These are phyloP conservation scores for Hypomontagnella submonticulosa DNA, from an alignment of 495 filamentous ascomycete species.

Conservation along the genomic window DNA sequence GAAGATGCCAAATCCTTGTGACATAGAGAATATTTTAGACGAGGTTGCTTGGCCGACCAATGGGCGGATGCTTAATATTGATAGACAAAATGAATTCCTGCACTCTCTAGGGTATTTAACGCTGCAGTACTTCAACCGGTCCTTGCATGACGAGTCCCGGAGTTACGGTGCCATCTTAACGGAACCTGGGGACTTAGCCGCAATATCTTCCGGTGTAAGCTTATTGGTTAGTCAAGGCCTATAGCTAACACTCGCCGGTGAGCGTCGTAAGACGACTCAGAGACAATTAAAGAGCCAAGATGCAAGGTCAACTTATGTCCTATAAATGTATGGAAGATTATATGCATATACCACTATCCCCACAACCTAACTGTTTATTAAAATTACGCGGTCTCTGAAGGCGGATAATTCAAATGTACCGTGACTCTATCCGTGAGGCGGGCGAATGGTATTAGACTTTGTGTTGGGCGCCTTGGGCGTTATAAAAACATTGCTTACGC, in stretches of 20 bases:
- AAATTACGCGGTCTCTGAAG: slow-evolving; percentile 21
- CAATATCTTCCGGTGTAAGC: slow-evolving; percentile 22
- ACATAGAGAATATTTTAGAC: too few species aligned
- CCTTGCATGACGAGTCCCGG: slow-evolving; percentile 7
- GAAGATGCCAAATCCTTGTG: too few species aligned
- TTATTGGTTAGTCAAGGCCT: slow-evolving; percentile 8
- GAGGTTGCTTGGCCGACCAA: neutral
- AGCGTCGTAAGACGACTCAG: slow-evolving; percentile 7
- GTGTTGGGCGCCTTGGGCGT: neutral
- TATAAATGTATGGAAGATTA: neutral
- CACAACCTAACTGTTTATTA: slow-evolving; percentile 4
- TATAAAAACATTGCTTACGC: neutral
- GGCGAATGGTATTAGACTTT: neutral
- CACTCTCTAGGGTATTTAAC: slow-evolving; percentile 9
- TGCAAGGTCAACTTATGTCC: neutral
- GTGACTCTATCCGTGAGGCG: slow-evolving; percentile 8
- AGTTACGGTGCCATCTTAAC: slow-evolving; percentile 16
- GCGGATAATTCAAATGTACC: slow-evolving; percentile 24
- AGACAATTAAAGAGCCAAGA: slow-evolving; percentile 1
- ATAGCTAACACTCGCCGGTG: neutral
- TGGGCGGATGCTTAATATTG: neutral
- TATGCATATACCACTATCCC: neutral
- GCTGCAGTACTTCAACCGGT: slow-evolving; percentile 9
- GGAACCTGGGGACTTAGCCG: slow-evolving; percentile 29
- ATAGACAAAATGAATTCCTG: slow-evolving; percentile 2